Percentiles rank a stretch among this genome's conserved stretches.
Conservation (phyloP, 176 grass and related monocot genomes). For the Bothriochloa decipiens region DNA sequence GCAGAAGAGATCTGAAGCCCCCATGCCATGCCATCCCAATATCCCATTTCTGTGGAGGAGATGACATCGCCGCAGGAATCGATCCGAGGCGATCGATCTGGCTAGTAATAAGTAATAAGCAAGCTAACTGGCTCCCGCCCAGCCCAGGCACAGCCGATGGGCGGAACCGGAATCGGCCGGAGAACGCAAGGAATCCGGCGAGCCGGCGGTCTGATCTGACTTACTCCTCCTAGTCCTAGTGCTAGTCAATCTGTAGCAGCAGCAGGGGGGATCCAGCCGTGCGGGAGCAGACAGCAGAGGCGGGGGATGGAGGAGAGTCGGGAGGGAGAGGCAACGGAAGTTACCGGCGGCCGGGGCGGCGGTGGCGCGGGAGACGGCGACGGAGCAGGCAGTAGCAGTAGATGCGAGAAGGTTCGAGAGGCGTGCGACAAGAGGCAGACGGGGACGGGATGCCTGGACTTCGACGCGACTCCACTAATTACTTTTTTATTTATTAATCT, state of each 20-base stretch:
- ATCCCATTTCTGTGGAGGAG: neutral
- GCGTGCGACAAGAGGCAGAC: neutral
- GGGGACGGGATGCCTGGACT: neutral
- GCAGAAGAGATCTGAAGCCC: neutral
- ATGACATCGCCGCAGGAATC: neutral
- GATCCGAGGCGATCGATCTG: neutral
- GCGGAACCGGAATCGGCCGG: neutral
- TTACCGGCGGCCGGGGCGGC: neutral
- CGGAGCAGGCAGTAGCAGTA: neutral
- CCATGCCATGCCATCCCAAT: too few species aligned
- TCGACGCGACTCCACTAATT: too few species aligned
- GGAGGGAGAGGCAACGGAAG: neutral
- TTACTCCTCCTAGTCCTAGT: neutral
- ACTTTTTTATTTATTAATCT: too few species aligned
- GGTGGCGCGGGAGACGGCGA: neutral
- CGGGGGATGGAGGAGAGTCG: neutral
- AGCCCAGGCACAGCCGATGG: neutral
- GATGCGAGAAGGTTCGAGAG: constrained; percentile 8
- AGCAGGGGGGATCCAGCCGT: neutral
- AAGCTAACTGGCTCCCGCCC: neutral
- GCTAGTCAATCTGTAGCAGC: neutral
- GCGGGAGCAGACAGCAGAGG: neutral
- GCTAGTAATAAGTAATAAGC: neutral
- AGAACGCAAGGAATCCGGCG: neutral
- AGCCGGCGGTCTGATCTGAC: neutral